phyloP scores from a whole-genome alignment of 2,329 filamentous ascomycete genomes.

The Plenodomus tracheiphilus region DNA sequence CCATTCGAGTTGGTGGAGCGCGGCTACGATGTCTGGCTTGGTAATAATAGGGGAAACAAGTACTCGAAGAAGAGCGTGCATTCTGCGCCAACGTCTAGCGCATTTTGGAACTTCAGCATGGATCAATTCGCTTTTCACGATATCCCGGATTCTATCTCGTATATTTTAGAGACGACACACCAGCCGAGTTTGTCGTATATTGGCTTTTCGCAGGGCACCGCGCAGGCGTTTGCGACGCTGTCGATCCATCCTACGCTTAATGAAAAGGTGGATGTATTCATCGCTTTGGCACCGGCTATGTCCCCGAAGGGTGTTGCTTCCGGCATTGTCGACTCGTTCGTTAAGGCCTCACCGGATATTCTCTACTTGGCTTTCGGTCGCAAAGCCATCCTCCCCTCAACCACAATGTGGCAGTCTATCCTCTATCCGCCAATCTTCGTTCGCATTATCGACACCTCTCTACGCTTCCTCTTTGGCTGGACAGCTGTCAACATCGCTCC shows the following conservation, averaged over 20 bases:
- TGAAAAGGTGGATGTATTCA: conserved; percentile 91
- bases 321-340: conserved; percentile 86
- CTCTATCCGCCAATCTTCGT: conserved; percentile 94
- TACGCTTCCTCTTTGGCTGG: conserved; percentile 90
- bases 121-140: conserved; percentile 98
- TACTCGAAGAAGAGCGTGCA: conserved; percentile 94
- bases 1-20: conserved; percentile 87
- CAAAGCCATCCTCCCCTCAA: conserved; percentile 85
- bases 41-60: conserved; percentile 98
- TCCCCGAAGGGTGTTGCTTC: conserved; percentile 88
- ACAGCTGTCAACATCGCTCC: conserved; percentile 78
- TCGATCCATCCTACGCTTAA: conserved; percentile 93
- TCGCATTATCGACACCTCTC: conserved; percentile 78
- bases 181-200: conserved; percentile 90
- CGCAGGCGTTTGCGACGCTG: conserved; percentile 91
- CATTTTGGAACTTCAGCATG: conserved; percentile 98
- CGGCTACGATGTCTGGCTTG: conserved; percentile 96
- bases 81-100: conserved; percentile 70
- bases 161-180: conserved; percentile 81
- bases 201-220: conserved; percentile 95
- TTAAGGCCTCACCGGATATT: conserved; percentile 91
- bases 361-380: conserved; percentile 92
- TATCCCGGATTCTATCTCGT: conserved; percentile 91
- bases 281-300: conserved; percentile 95
- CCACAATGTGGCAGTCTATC: conserved; percentile 96